A percentile compares a stretch with the other conserved stretches of the same genome.
phyloP scores from a whole-genome alignment of 2,329 filamentous ascomycete species.

The Fusarium longipes region DNA sequence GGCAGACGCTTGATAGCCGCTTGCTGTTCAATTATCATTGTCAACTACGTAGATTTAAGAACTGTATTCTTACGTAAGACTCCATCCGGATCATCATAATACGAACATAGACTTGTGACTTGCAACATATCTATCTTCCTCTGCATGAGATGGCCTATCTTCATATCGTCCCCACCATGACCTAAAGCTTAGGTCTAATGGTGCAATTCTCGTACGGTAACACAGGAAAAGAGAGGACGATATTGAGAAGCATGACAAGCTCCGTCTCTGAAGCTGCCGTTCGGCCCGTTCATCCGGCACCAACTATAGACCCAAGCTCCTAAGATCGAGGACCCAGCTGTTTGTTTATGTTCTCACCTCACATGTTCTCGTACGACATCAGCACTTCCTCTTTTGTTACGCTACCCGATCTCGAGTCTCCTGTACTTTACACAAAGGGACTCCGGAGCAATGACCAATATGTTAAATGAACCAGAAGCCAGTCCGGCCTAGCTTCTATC shows the following conservation, averaged over 20 bases:
- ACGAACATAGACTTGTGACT: not conserved
- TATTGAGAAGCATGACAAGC: slow-evolving; percentile 2
- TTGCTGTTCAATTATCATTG: not conserved
- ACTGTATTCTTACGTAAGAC: not conserved
- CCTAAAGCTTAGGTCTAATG: slow-evolving; percentile 9
- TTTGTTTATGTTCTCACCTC: not conserved
- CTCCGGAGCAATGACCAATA: not conserved
- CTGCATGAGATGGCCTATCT: not conserved
- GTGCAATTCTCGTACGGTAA: slow-evolving; percentile 15
- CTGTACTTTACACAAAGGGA: not conserved
- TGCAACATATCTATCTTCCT: not conserved
- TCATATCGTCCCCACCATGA: slow-evolving; percentile 16
- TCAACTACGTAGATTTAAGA: not conserved
- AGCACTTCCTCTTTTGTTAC: slow-evolving; percentile 19
- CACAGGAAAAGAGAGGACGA: slow-evolving; percentile 1
- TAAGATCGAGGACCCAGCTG: not conserved
- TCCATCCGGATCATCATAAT: not conserved
- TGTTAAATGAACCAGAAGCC: slow-evolving; percentile 23
- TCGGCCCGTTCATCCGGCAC: slow-evolving; percentile 18
- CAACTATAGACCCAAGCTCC: slow-evolving; percentile 6
- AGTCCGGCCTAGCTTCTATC: slow-evolving; percentile 21
- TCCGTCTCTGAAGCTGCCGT: slow-evolving; percentile 1
- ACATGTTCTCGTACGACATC: slow-evolving; percentile 35
- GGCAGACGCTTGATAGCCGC: not conserved
- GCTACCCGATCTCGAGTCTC: slow-evolving; percentile 1